Conservation (phyloP, 371 early-diverging fungal species). For the Syncephalastrum racemosum region DNA sequence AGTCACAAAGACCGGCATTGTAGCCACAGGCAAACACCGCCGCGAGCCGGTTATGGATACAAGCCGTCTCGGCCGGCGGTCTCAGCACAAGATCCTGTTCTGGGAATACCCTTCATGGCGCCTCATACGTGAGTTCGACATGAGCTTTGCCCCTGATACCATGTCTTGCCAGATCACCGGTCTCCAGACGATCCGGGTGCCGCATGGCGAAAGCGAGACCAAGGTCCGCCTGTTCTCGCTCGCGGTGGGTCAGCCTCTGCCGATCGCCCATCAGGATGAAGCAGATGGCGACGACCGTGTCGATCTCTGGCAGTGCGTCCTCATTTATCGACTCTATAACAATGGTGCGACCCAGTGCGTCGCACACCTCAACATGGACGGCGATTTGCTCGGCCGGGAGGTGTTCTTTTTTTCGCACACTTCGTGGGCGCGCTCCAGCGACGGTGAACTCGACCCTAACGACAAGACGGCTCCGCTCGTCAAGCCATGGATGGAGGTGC, state of each 20-base stretch:
- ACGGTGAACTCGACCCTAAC: slow-evolving; percentile 13
- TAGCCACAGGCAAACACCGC: slow-evolving; percentile 37
- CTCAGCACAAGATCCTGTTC: slow-evolving; percentile 37
- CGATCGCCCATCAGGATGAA: slow-evolving; percentile 13
- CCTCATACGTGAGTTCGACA: slow-evolving; percentile 28
- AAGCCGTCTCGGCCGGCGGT: slow-evolving; percentile 8
- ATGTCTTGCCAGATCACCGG: slow-evolving; percentile 38
- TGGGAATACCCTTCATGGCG: slow-evolving; percentile 38
- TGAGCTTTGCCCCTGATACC: slow-evolving; percentile 22
- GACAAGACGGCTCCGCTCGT: slow-evolving; percentile 6
- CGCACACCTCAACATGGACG: slow-evolving; percentile 23
- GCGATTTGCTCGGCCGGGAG: slow-evolving; percentile 31
- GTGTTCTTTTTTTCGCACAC: slow-evolving; percentile 36
- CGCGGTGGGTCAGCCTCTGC: slow-evolving; percentile 23
- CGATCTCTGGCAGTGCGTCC: slow-evolving; percentile 31
- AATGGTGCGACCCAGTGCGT: slow-evolving; percentile 32
- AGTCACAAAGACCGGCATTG: slow-evolving; percentile 27
- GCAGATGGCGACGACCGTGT: slow-evolving; percentile 27
- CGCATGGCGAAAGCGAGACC: slow-evolving; percentile 3
- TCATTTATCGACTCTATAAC: slow-evolving; percentile 35
- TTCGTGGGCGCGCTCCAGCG: slow-evolving; percentile 27
- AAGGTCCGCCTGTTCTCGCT: slow-evolving; percentile 29
- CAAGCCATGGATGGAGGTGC: slow-evolving; percentile 27
- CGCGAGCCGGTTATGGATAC: background rate
- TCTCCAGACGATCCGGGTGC: slow-evolving; percentile 29